phyloP scores from a whole-genome alignment of 1,284 basidiomycete genomes.

The Boletellus deceptivus region DNA sequence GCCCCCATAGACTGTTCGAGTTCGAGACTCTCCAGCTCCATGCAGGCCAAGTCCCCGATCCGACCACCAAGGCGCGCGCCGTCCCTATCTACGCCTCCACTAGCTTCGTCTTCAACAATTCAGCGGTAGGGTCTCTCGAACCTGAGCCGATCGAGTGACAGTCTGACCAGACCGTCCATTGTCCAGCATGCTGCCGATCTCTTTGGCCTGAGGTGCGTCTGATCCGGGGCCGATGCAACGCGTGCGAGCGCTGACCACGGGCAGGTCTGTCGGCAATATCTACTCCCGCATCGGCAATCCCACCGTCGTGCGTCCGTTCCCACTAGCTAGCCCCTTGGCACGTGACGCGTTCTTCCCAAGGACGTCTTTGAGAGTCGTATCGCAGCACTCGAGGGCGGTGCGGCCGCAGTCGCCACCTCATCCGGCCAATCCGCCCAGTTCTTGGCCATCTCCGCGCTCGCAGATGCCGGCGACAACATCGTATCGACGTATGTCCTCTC shows the following conservation, averaged over 20 bases:
- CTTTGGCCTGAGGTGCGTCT: constrained; percentile 63
- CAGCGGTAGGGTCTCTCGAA: constrained; percentile 43
- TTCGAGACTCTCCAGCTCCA: constrained; percentile 86
- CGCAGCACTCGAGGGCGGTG: constrained; percentile 80
- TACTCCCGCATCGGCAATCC: constrained; percentile 84
- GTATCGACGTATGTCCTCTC: constrained; percentile 56
- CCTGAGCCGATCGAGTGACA: too few species aligned
- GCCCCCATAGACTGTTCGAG: constrained; percentile 36
- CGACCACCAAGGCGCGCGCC: constrained; percentile 75
- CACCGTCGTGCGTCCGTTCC: constrained; percentile 58
- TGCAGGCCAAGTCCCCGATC: constrained; percentile 74
- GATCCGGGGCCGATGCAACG: too few species aligned
- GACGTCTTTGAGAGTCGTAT: constrained; percentile 86
- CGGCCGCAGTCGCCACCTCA: constrained; percentile 74
- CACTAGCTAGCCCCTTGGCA: not conserved
- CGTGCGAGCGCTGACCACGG: not conserved
- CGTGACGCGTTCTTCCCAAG: constrained; percentile 30
- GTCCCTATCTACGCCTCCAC: constrained; percentile 81
- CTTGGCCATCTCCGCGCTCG: constrained; percentile 68
- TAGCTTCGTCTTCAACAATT: constrained; percentile 79
- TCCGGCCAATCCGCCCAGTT: constrained; percentile 85
- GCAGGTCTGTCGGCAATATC: constrained; percentile 66
- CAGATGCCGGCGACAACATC: constrained; percentile 78
- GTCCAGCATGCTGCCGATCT: constrained; percentile 78
- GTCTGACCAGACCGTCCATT: too few species aligned